A percentile compares a stretch with the other conserved stretches of the same genome.
phyloP scores from a whole-genome alignment of 805 yeast species.

The Cyberlindnera lachancei region DNA sequence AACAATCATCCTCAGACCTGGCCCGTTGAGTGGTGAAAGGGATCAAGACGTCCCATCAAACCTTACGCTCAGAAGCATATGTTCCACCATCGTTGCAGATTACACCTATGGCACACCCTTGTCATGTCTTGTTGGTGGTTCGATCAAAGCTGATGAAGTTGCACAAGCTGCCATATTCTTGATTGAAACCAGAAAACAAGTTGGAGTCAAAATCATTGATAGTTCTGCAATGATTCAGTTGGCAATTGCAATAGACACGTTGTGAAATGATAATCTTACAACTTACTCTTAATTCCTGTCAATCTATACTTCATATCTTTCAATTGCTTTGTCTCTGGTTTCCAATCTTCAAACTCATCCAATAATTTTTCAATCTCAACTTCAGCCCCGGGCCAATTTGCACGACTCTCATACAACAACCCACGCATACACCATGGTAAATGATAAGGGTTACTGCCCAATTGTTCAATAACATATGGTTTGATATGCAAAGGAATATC shows the following conservation, averaged over 20 bases:
- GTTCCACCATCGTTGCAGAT: constrained; percentile 11
- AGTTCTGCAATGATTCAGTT: constrained; percentile 5
- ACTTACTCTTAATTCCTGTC: constrained; percentile 39
- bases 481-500: constrained; percentile 29
- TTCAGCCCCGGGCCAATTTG: constrained; percentile 38
- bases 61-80: constrained; percentile 4
- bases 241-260: background rate
- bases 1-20: constrained; percentile 72
- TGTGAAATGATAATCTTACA: constrained; percentile 6
- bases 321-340: constrained; percentile 73
- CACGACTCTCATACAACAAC: constrained; percentile 56
- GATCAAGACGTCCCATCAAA: constrained; percentile 1
- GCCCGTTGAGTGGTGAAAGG: constrained; percentile 36
- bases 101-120: constrained; percentile 10
- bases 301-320: constrained; percentile 80
- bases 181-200: constrained; percentile 7
- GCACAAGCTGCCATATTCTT: constrained; percentile 11
- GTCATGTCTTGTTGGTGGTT: constrained; percentile 9
- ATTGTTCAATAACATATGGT: constrained; percentile 52
- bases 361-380: constrained; percentile 54
- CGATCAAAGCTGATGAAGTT: constrained; percentile 15
- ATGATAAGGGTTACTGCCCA: constrained; percentile 75
- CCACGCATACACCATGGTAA: constrained; percentile 94
- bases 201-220: constrained; percentile 1
- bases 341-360: constrained; percentile 76